Conservation (phyloP, 2,329 filamentous ascomycete species). For the Magnaporthiopsis incrustans region DNA sequence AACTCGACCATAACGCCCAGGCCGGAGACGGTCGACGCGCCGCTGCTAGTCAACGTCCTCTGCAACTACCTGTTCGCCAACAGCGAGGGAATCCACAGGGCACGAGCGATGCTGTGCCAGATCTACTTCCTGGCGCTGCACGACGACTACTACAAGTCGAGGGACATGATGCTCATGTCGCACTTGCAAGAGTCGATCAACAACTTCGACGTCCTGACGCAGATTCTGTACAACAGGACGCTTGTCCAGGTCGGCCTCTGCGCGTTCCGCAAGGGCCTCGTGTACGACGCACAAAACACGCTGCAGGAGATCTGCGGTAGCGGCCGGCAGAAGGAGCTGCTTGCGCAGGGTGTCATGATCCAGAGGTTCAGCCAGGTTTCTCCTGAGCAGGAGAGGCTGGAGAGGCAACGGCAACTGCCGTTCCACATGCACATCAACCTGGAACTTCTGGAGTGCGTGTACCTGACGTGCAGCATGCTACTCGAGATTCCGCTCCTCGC, state of each 20-base stretch:
- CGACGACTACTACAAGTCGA: conserved; percentile 94
- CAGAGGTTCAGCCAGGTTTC: conserved; percentile 95
- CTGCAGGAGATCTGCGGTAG: conserved; percentile 97
- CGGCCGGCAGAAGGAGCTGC: conserved; percentile 92
- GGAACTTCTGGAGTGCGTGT: conserved; percentile 94
- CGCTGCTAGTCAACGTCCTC: conserved; percentile 71
- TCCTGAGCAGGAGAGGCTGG: conserved; percentile 93
- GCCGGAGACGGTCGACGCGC: conserved; percentile 57
- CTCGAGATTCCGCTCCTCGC: conserved; percentile 95
- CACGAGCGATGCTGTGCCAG: conserved; percentile 94
- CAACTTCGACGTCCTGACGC: conserved; percentile 93
- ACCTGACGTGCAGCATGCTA: conserved; percentile 98
- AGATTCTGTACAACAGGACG: conserved; percentile 98
- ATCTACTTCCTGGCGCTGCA: conserved; percentile 98
- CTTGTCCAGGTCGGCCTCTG: conserved; percentile 97
- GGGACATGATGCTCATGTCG: conserved; percentile 99
- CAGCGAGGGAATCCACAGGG: conserved; percentile 92
- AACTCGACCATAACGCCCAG: conserved; percentile 79
- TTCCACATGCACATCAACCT: conserved; percentile 99
- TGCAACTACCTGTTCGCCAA: conserved; percentile 93
- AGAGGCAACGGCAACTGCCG: conserved; percentile 93
- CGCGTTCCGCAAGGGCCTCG: conserved; percentile 91
- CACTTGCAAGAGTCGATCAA: conserved; percentile 95
- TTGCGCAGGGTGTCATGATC: conserved; percentile 97
- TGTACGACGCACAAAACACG: conserved; percentile 96